phyloP scores from a whole-genome alignment of 768 basidiomycete species.

The Collybia sp. region DNA sequence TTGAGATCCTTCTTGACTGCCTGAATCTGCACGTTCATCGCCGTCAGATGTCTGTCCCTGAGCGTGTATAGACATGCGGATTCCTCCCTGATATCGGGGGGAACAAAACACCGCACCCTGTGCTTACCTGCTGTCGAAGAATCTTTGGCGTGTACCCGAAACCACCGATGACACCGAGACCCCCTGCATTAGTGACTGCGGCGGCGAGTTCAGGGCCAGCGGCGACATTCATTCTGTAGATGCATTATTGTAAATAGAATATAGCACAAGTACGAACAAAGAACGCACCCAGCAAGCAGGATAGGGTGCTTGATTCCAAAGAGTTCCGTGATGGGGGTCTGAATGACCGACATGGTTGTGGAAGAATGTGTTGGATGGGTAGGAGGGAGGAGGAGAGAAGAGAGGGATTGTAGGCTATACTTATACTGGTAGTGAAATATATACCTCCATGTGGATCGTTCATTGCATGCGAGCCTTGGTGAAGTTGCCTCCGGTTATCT shows the following conservation, averaged over 20 bases:
- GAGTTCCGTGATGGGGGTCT: constrained; percentile 83
- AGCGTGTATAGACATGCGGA: no score
- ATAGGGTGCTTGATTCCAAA: constrained; percentile 89
- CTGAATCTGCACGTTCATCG: constrained; percentile 47
- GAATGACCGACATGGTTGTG: constrained; percentile 54
- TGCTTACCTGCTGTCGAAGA: constrained; percentile 66
- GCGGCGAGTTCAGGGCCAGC: constrained; percentile 81
- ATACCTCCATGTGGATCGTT: no score
- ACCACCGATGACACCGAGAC: constrained; percentile 90
- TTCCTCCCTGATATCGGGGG: neutral
- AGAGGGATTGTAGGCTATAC: neutral
- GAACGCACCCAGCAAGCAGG: constrained; percentile 70
- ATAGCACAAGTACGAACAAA: no score
- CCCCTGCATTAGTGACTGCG: constrained; percentile 92
- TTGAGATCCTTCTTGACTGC: constrained; percentile 68
- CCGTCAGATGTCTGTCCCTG: no score
- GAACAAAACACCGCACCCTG: neutral
- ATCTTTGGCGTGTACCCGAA: constrained; percentile 82
- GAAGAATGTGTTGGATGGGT: constrained; percentile 4
- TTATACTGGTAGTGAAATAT: constrained; percentile 4
- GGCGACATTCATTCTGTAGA: constrained; percentile 38
- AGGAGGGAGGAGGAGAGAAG: neutral
- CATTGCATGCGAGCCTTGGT: no score
- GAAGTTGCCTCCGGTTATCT: no score
- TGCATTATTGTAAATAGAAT: constrained; percentile 1